phyloP scores from a whole-genome alignment of 805 yeast species.

The Jamesozyma jinghongensis region DNA sequence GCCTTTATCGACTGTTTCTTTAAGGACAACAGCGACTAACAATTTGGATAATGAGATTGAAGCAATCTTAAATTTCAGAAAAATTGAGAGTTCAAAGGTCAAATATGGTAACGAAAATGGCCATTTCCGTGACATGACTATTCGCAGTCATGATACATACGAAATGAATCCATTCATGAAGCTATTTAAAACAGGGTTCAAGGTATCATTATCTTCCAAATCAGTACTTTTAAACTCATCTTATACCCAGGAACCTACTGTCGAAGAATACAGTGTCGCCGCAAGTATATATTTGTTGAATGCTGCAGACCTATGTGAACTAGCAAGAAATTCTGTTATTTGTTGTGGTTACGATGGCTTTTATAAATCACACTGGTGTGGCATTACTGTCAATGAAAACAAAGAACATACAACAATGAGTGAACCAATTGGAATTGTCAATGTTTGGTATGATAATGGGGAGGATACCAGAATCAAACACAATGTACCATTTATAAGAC shows the following conservation, averaged over 20 bases:
- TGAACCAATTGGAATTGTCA: slow-evolving; percentile 19
- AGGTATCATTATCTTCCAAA: slow-evolving; percentile 21
- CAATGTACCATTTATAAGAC: slow-evolving; percentile 26
- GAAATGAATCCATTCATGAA: slow-evolving; percentile 25
- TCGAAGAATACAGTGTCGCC: slow-evolving; percentile 31
- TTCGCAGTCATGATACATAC: slow-evolving; percentile 14
- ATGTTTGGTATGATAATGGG: slow-evolving; percentile 25
- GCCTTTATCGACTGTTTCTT: slow-evolving; percentile 24
- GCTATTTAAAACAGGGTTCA: slow-evolving; percentile 24
- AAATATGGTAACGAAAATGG: not conserved
- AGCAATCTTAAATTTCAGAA: not conserved
- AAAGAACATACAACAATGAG: slow-evolving; percentile 3
- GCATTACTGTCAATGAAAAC: slow-evolving; percentile 12
- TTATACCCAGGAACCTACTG: slow-evolving; percentile 27
- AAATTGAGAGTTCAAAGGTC: not conserved
- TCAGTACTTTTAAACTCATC: slow-evolving; percentile 27
- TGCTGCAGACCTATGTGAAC: slow-evolving; percentile 28
- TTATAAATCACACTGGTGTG: slow-evolving; percentile 29
- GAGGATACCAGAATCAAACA: slow-evolving; percentile 25
- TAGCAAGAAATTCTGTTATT: slow-evolving; percentile 24
- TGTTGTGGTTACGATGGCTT: slow-evolving; percentile 27
- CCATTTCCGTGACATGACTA: slow-evolving; percentile 18
- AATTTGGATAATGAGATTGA: not conserved
- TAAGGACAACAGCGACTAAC: slow-evolving; percentile 2
- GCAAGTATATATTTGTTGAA: slow-evolving; percentile 28